phyloP scores from a whole-genome alignment of 2,329 filamentous ascomycete genomes.

The Xylaria sp. region DNA sequence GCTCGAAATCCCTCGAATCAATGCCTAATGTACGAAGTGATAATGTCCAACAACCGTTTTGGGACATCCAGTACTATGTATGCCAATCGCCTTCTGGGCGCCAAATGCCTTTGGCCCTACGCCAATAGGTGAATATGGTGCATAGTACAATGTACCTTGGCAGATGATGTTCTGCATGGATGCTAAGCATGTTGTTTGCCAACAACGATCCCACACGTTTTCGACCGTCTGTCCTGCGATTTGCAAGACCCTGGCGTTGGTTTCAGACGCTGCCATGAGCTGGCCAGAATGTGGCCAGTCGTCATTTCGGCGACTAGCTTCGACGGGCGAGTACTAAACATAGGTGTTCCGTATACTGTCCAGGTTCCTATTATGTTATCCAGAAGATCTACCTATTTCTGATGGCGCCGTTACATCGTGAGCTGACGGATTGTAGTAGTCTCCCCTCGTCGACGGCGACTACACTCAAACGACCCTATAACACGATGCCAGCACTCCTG shows the following conservation, averaged over 20 bases:
- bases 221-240: conserved; percentile 5
- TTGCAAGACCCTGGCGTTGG: conserved; percentile 13
- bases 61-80: neutral
- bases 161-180: conserved; percentile 17
- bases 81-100: neutral
- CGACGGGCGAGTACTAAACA: neutral
- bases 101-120: neutral
- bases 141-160: conserved; percentile 3
- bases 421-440: conserved; percentile 1
- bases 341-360: neutral
- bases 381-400: conserved; percentile 2
- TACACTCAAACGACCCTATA: conserved; percentile 15
- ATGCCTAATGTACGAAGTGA: conserved; percentile 6
- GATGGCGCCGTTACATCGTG: conserved; percentile 13
- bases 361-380: neutral
- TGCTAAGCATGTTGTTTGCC: conserved; percentile 11
- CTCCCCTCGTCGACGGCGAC: conserved; percentile 6
- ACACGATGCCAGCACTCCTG: conserved; percentile 14
- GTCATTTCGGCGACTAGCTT: conserved; percentile 3
- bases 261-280: conserved; percentile 8
- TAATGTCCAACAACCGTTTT: neutral
- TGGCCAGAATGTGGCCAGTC: neutral
- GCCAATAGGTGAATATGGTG: neutral
- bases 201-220: neutral
- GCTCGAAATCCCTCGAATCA: neutral